phyloP scores from a whole-genome alignment of 2,329 filamentous ascomycete genomes.

The Verticillium isaacii region DNA sequence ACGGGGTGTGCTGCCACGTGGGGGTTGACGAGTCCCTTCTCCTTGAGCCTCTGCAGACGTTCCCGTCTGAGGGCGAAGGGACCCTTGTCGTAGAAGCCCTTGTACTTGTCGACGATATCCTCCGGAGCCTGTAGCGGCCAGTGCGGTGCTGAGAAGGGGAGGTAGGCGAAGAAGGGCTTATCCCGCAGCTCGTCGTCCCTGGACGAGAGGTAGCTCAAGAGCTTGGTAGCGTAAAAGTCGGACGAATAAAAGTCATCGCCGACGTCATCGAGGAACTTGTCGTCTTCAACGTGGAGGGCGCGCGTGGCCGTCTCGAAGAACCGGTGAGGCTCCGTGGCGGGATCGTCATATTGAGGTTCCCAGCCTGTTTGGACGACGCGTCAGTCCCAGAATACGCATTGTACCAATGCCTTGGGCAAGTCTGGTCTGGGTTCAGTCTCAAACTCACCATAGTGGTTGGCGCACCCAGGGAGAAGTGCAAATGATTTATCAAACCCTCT shows the following conservation, averaged over 20 bases:
- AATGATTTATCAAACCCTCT: slow-evolving; percentile 52
- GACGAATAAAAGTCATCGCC: slow-evolving; percentile 50
- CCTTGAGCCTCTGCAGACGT: slow-evolving; percentile 49
- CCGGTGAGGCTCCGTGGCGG: slow-evolving; percentile 32
- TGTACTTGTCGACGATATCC: slow-evolving; percentile 51
- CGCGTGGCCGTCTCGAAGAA: slow-evolving; percentile 23
- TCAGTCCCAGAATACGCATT: neutral
- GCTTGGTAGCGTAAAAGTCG: slow-evolving; percentile 45
- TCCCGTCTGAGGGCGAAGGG: slow-evolving; percentile 50
- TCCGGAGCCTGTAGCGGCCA: slow-evolving; percentile 58
- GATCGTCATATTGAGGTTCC: slow-evolving; percentile 34
- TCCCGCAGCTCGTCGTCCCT: slow-evolving; percentile 28
- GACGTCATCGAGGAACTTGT: slow-evolving; percentile 33
- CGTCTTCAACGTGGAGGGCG: slow-evolving; percentile 30
- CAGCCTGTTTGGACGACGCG: slow-evolving; percentile 23
- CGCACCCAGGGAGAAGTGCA: slow-evolving; percentile 49
- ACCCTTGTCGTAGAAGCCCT: slow-evolving; percentile 55
- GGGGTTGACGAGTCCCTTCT: slow-evolving; percentile 42
- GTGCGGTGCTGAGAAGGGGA: slow-evolving; percentile 58
- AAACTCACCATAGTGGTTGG: slow-evolving; percentile 27
- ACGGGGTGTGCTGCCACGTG: slow-evolving; percentile 41
- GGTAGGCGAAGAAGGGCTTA: slow-evolving; percentile 53
- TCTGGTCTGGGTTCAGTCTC: neutral
- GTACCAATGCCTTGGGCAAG: too few species aligned
- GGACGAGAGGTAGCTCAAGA: slow-evolving; percentile 40